Evolutionary conservation across 768 basidiomycete species (phyloP).

Genomic region (Tricholoma saponaceum): DNA sequence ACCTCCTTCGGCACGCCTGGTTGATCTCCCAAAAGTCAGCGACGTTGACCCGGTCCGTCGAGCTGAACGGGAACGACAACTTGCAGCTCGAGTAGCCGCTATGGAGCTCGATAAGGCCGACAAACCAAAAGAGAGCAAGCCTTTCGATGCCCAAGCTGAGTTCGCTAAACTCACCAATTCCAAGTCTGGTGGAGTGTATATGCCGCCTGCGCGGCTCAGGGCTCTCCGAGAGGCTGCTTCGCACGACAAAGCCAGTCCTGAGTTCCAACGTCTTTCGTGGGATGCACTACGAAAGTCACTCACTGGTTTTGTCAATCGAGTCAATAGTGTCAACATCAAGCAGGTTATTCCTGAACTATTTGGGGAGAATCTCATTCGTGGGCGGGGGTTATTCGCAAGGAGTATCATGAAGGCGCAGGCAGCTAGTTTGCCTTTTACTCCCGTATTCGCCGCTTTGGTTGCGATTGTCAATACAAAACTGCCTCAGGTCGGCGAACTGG

Average conservation of each 20-base stretch:
- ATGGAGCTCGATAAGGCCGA: slow-evolving; percentile 60
- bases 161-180: slow-evolving; percentile 82
- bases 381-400: slow-evolving; percentile 86
- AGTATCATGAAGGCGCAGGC: slow-evolving; percentile 99
- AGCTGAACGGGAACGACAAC: slow-evolving; percentile 75
- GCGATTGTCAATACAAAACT: slow-evolving; percentile 96
- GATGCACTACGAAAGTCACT: slow-evolving; percentile 96
- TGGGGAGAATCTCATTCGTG: slow-evolving; percentile 89
- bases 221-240: slow-evolving; percentile 85
- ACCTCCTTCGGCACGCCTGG: slow-evolving; percentile 25
- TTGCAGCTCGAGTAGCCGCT: slow-evolving; percentile 66
- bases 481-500: slow-evolving; percentile 91
- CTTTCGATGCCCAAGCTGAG: slow-evolving; percentile 76
- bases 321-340: slow-evolving; percentile 96
- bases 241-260: slow-evolving; percentile 76
- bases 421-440: slow-evolving; percentile 94
- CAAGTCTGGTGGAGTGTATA: slow-evolving; percentile 91
- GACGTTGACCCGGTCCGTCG: slow-evolving; percentile 78
- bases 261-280: slow-evolving; percentile 96
- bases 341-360: slow-evolving; percentile 89
- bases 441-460: slow-evolving; percentile 92
- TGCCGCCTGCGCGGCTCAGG: slow-evolving; percentile 90
- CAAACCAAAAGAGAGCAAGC: slow-evolving; percentile 50
- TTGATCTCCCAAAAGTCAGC: slow-evolving; percentile 37
- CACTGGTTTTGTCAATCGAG: slow-evolving; percentile 99